Conservation (phyloP, 345 rosid species). For the Eucalyptus guilfoylei region DNA sequence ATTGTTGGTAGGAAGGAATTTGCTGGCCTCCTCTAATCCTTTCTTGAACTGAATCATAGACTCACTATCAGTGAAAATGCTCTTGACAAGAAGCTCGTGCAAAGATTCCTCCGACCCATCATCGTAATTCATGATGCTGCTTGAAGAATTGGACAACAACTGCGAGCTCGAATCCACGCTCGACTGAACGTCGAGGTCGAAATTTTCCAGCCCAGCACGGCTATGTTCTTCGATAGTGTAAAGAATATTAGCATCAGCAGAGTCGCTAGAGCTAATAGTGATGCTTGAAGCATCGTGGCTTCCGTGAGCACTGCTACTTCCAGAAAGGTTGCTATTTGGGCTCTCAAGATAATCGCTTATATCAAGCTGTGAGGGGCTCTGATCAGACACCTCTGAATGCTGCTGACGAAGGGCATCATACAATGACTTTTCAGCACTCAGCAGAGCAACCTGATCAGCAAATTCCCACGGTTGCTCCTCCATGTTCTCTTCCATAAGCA, state of each 20-base stretch:
- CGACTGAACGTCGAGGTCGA: not conserved
- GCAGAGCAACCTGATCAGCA: slow-evolving; percentile 20
- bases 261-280: not conserved
- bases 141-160: slow-evolving; percentile 3
- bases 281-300: not conserved
- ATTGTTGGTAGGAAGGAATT: slow-evolving; percentile 60
- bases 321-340: not conserved
- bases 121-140: not conserved
- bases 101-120: slow-evolving; percentile 20
- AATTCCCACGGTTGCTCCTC: slow-evolving; percentile 23
- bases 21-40: slow-evolving; percentile 82
- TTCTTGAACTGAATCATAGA: slow-evolving; percentile 56
- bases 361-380: not conserved
- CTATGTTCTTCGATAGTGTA: not conserved
- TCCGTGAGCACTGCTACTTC: not conserved
- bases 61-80: slow-evolving; percentile 40
- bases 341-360: not conserved
- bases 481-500: slow-evolving; percentile 39
- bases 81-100: slow-evolving; percentile 34
- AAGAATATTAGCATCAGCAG: not conserved
- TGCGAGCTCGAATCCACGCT: not conserved
- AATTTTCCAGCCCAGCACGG: not conserved
- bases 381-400: not conserved
- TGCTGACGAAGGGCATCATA: slow-evolving; percentile 14
- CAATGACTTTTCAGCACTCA: slow-evolving; percentile 22